phyloP scores from a whole-genome alignment of 78 protist species.

The Polysphondylium violaceum region DNA sequence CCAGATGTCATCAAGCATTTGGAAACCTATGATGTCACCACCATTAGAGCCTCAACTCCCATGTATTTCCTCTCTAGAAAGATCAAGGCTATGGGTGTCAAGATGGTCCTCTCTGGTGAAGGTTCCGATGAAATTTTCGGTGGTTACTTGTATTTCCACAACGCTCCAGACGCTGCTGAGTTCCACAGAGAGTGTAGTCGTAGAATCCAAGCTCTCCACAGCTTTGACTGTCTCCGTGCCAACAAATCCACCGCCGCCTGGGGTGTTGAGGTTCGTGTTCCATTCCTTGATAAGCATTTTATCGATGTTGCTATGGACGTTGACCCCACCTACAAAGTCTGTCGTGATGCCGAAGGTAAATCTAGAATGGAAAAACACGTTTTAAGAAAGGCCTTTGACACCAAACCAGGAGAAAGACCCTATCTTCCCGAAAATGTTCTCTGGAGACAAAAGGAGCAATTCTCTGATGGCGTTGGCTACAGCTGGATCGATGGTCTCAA shows the following conservation, averaged over 20 bases:
- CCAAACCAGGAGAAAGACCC: constrained; percentile 76
- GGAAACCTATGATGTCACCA: constrained; percentile 95
- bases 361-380: constrained; percentile 88
- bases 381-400: constrained; percentile 90
- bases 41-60: constrained; percentile 93
- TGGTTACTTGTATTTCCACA: constrained; percentile 86
- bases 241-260: constrained; percentile 91
- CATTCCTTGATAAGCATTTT: constrained; percentile 85
- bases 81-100: constrained; percentile 93
- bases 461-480: constrained; percentile 95
- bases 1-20: constrained; percentile 88
- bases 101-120: constrained; percentile 95
- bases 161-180: constrained; percentile 87
- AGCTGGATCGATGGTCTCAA: constrained; percentile 92
- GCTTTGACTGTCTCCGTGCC: constrained; percentile 91
- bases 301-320: constrained; percentile 87
- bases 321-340: constrained; percentile 86
- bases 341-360: constrained; percentile 53
- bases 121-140: constrained; percentile 93
- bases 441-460: constrained; percentile 96
- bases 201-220: constrained; percentile 80
- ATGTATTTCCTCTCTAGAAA: constrained; percentile 90
- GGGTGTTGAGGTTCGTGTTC: constrained; percentile 94
- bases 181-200: constrained; percentile 89
- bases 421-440: constrained; percentile 89